Evolutionary conservation across 139 green algal species (phyloP), one percentile per base, ranked within the genome.

Genomic region (Chlorella sp.): DNA sequence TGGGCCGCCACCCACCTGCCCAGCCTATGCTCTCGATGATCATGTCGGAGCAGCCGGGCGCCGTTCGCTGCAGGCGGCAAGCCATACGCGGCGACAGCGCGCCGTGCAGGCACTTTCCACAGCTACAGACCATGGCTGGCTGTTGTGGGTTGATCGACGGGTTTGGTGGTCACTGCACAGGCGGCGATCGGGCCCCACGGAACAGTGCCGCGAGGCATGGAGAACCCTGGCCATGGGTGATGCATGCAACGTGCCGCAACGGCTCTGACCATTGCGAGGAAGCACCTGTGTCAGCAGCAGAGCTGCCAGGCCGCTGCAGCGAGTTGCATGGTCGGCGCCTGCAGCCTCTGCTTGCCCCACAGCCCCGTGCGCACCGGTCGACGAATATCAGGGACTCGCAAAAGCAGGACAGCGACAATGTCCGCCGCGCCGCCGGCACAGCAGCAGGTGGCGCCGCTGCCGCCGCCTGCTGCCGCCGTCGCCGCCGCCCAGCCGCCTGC

Each of bases 11-110:
- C 68, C 47, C 57, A 87, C 85, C 78, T 26, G 26, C 70, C 36
- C 78, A 89, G 32, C 74, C 80, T 18, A 87, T 78, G 15, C 80
- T 83, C 6, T 89, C 85, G 12, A 62, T 47, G 17, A 84, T 47
- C 67, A 89, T 74, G 18, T 86, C 78, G 16, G 85, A 65, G 20
- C 67, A 67, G 28, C 26, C 26, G 16, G 44, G 39, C 21, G 86
- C 86, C 2, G 81, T 78, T n/a, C 67, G 39, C 38, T 69, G 36
- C 26, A 89, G 39, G 7, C 60, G 23, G 21, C n/a, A 32, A 17
- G 28, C 44, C 41, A 69, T 89, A 5, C 60, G 34, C 9, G 86
- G 86, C 60, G 80, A 87, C 41, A 89, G 36, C 28, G 80, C 80
- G 12, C 86, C 86, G 28, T 39, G 72, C 18, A 89, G 51, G 73